These are phyloP conservation scores for Polyplosphaeria fusca DNA, from an alignment of 495 filamentous ascomycete genomes.

Conservation along the genomic window DNA sequence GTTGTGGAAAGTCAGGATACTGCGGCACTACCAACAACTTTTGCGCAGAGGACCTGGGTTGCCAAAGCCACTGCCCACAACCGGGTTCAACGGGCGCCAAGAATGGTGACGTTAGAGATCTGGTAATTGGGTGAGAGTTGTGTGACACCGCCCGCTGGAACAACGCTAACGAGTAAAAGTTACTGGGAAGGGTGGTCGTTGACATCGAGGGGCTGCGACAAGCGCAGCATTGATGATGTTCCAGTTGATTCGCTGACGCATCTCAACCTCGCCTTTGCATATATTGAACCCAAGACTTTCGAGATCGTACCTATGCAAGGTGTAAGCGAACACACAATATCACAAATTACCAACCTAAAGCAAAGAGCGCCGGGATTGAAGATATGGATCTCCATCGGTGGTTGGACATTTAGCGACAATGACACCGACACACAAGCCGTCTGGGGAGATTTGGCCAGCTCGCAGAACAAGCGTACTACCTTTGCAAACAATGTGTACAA, in stretches of 20 bases:
- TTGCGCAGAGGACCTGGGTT: not conserved
- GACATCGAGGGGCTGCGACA: not conserved
- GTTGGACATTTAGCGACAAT: not conserved
- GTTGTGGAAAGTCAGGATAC: not conserved
- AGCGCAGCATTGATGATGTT: not conserved
- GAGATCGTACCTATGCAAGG: not conserved
- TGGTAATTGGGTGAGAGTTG: not conserved
- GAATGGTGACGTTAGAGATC: not conserved
- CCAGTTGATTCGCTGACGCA: not conserved
- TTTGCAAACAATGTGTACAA: not conserved
- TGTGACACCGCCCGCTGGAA: not conserved
- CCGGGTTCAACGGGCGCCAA: not conserved
- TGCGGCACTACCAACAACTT: not conserved
- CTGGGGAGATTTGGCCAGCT: not conserved
- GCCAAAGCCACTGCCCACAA: not conserved
- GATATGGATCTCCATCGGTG: not conserved
- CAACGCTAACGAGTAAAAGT: not conserved
- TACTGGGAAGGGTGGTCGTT: slow-evolving; percentile 35
- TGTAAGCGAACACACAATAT: not conserved
- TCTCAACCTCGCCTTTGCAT: not conserved
- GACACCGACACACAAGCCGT: not conserved
- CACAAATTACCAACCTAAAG: not conserved
- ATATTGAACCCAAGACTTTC: not conserved
- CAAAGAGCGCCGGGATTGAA: not conserved
- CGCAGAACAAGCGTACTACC: not conserved